Conservation (phyloP, 345 rosid genomes). For the Punica granatum region DNA sequence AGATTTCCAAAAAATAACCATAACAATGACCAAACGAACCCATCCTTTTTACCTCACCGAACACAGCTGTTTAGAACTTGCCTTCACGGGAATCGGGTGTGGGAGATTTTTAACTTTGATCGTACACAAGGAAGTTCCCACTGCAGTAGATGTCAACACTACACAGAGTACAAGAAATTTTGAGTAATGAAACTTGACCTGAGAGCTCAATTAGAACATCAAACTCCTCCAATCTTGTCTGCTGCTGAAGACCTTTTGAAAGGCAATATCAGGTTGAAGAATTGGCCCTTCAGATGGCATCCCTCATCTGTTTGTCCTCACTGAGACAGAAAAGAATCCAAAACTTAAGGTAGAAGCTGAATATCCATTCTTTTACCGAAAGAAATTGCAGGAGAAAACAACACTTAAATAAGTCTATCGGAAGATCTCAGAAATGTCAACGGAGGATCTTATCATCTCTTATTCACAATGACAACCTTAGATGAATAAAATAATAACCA, state of each 20-base stretch:
- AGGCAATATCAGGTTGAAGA: background rate
- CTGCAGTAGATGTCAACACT: background rate
- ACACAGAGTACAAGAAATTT: background rate
- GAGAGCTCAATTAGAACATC: background rate
- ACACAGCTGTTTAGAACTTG: no score
- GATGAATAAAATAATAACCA: background rate
- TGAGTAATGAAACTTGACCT: background rate
- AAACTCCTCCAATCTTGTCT: background rate
- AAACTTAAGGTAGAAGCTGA: background rate
- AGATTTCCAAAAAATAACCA: no score
- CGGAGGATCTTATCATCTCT: background rate
- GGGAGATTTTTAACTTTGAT: no score
- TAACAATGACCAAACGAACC: no score
- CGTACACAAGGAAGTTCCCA: background rate
- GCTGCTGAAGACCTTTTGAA: background rate
- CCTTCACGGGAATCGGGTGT: no score
- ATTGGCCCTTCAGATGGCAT: background rate
- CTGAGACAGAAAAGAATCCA: background rate
- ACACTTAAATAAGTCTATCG: background rate
- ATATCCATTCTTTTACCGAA: background rate
- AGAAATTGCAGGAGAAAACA: background rate
- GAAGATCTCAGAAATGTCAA: background rate
- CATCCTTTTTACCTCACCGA: no score
- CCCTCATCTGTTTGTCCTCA: background rate
- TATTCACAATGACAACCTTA: background rate